A percentile compares a stretch with the other conserved stretches of the same genome.
Conservation (phyloP, 345 rosid genomes). For the Noccaea caerulescens region DNA sequence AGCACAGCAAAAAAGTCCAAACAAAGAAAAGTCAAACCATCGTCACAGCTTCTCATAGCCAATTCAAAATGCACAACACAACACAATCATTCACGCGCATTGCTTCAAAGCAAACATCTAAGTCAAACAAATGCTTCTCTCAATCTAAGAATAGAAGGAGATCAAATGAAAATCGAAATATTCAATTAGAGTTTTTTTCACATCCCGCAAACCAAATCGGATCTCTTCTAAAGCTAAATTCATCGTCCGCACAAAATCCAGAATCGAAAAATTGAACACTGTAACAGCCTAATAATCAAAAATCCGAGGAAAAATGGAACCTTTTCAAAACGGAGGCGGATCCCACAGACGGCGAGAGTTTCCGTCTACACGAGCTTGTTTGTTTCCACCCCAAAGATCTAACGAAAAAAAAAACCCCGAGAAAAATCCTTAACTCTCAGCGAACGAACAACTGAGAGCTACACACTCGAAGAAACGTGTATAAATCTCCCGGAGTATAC, state of each 20-base stretch:
- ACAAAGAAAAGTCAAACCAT: slow-evolving; percentile 37
- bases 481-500: slow-evolving; percentile 3
- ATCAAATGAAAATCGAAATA: slow-evolving; percentile 8
- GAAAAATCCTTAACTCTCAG: slow-evolving; percentile 16
- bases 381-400: slow-evolving; percentile 39
- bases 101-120: slow-evolving; percentile 15
- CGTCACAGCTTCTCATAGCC: slow-evolving; percentile 8
- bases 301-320: slow-evolving; percentile 31
- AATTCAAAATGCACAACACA: background rate
- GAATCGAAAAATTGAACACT: background rate
- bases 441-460: slow-evolving; percentile 27
- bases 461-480: slow-evolving; percentile 11
- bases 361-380: slow-evolving; percentile 33
- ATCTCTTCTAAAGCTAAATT: slow-evolving; percentile 11
- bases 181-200: background rate
- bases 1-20: background rate
- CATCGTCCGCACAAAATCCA: background rate
- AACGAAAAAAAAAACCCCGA: background rate
- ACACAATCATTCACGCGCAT: slow-evolving; percentile 25
- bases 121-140: slow-evolving; percentile 33
- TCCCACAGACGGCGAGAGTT: background rate
- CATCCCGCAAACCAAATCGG: slow-evolving; percentile 28
- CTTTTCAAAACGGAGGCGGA: slow-evolving; percentile 18
- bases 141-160: slow-evolving; percentile 1
- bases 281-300: background rate